Evolutionary conservation across 164 flowering plant species (phyloP), one percentile per base, ranked within the genome.

Genomic region (Cinnamomum micranthum): DNA sequence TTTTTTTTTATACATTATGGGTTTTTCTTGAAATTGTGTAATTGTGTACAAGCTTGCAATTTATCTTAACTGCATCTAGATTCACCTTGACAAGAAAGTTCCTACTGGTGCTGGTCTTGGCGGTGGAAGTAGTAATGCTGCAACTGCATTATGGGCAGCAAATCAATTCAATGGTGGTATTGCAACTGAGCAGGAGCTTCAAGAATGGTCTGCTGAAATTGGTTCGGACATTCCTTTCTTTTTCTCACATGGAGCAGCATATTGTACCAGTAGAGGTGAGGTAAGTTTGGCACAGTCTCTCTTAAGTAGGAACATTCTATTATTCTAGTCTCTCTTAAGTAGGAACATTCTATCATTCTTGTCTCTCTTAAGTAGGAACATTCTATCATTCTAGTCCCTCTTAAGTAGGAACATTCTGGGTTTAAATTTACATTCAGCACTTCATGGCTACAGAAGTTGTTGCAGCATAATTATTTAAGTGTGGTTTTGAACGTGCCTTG

Each of bases 41-140:
- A n/a, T n/a, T n/a, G 50, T 4, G 64, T 71, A 68, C 1, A n/a
- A 59, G 0, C 50, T 59, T 75, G 12, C 20, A 31, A 3, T 50
- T 20, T 15, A 3, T 52, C 58, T 72, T 2, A 23, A 73, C 59
- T 74, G 35, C 67, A 50, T 59, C 55, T 89, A 95, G 99, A 85
- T 95, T 81, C 98, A 95, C 82, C 92, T 95, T 70, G 96, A 93
- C 73, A 95, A 95, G 82, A 93, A 78, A 83, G 98, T 93, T 74
- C 99, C 99, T 28, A 90, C 97, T 65, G 99, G 98, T 41, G 99
- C 99, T 14, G 99, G 99, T 66, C 96, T 95, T 75, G 99, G 99
- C 66, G 99, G 99, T 75, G 99, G 99, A 66, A 95, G 99, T 78
- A 89, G 99, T 75, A 95, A 95, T 87, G 99, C 99, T 76, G 99